Evolutionary conservation across 805 yeast genomes (phyloP).

Genomic region (Hanseniaspora lachancei): DNA sequence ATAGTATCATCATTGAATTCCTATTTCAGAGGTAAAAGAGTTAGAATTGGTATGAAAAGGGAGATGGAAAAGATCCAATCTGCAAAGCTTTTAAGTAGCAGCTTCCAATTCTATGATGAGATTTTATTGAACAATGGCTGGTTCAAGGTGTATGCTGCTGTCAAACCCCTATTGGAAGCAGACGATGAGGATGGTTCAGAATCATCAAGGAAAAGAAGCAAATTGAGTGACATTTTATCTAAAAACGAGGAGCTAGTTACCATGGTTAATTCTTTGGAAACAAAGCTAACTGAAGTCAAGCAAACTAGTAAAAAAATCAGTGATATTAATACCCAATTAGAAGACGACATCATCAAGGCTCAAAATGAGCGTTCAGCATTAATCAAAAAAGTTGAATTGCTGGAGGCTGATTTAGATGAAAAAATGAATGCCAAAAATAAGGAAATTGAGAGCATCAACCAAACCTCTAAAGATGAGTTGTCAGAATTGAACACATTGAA

Average conservation of each 20-base stretch:
- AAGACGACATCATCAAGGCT: constrained; percentile 16
- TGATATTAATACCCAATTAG: constrained; percentile 17
- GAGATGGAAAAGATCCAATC: constrained; percentile 55
- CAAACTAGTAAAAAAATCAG: constrained; percentile 17
- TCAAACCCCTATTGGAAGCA: constrained; percentile 57
- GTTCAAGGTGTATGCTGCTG: constrained; percentile 56
- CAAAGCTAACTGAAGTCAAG: constrained; percentile 27
- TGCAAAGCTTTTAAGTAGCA: constrained; percentile 50
- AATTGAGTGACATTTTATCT: constrained; percentile 44
- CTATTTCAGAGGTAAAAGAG: constrained; percentile 46
- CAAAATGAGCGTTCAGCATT: constrained; percentile 18
- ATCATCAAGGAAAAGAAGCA: not conserved
- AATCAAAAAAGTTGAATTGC: constrained; percentile 20
- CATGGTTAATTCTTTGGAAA: constrained; percentile 40
- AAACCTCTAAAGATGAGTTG: constrained; percentile 16
- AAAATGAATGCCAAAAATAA: constrained; percentile 16
- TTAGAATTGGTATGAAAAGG: constrained; percentile 36
- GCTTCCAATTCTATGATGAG: constrained; percentile 41
- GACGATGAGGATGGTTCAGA: not conserved
- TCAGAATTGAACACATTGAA: constrained; percentile 18
- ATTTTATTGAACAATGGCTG: constrained; percentile 48
- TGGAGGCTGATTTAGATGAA: constrained; percentile 23
- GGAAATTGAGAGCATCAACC: not conserved
- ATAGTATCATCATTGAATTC: constrained; percentile 54
- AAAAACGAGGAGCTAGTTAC: constrained; percentile 46